Base-by-base conservation (phyloP, 2,329 filamentous ascomycete species). In the Talaromyces sp. region DNA sequence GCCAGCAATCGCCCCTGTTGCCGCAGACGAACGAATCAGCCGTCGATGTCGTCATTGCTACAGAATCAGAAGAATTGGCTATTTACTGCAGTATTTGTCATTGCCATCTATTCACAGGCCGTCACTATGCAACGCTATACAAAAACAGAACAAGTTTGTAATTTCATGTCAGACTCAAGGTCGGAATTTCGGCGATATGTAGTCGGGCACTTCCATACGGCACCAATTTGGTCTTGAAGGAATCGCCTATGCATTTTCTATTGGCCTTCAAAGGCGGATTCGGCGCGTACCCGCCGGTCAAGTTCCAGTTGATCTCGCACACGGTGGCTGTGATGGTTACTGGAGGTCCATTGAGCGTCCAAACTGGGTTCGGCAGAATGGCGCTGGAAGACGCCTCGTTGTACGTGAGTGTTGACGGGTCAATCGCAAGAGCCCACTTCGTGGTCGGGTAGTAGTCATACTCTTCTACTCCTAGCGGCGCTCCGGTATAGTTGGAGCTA, bases 141-240 rank as follows among this genome's bases (percentile, higher is more conserved):
- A 17, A 56, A 60, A 13, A 55, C 9, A 44, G 30, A 28, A 42
- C 8, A 30, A 32, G 17, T 25, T 51, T 9, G 36, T n/a, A 11
- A n/a, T 8, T n/a, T 59, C 57, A 55, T 22, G 32, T 52, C 47
- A 60, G 49, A 53, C 42, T 54, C 28, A 64, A 55, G 10, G 62
- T 70, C 6, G 78, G 77, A 36, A 80, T 70, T 60, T 80, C 75
- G 11, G 75, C 76, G 68, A 82, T 80, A 62, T 80, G 79, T 61
- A 82, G 65, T 66, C 79, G 80, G 15, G 79, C 75, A 44, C 75
- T 75, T 1, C 78, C 80, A 68, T 78, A 81, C n/a, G 80, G 80
- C 13, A 77, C 72, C 19, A 82, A 61, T n/a, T 72, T 71, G 13
- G 75, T 67, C 55, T 71, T 68, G 61, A 72, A 73, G n/a, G 66